phyloP scores from a whole-genome alignment of 2,329 filamentous ascomycete species.

The Talaromyces sp. region DNA sequence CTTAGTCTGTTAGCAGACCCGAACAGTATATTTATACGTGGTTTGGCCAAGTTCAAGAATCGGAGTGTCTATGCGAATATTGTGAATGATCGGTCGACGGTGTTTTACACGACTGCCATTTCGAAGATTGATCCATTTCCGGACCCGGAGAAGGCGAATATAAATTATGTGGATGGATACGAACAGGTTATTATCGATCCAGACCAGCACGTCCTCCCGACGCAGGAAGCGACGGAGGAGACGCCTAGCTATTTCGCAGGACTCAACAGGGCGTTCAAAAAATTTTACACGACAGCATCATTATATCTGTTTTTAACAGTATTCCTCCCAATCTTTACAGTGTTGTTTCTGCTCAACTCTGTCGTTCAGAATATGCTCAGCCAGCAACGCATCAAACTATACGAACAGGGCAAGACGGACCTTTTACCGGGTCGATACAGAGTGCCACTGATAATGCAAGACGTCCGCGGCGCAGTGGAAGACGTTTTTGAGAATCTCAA shows the following conservation, averaged over 20 bases:
- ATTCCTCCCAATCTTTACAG: conserved; percentile 70
- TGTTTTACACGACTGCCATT: conserved; percentile 80
- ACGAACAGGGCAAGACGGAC: conserved; percentile 68
- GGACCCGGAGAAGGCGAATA: conserved; percentile 62
- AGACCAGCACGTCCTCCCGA: conserved; percentile 23
- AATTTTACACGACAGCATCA: conserved; percentile 55
- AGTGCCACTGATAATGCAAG: conserved; percentile 71
- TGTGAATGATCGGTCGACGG: conserved; percentile 76
- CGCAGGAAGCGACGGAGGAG: conserved; percentile 22
- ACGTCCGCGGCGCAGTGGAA: conserved; percentile 72
- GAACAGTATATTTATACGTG: conserved; percentile 79
- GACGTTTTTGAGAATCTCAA: conserved; percentile 72
- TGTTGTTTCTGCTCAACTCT: conserved; percentile 71
- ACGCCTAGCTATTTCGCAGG: conserved; percentile 17
- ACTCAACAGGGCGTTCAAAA: conserved; percentile 33
- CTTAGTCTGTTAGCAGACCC: conserved; percentile 79
- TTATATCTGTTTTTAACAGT: conserved; percentile 63
- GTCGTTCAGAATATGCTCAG: conserved; percentile 74
- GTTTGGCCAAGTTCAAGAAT: conserved; percentile 70
- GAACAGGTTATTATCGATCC: conserved; percentile 70
- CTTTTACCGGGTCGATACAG: conserved; percentile 69
- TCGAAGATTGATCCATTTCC: conserved; percentile 73
- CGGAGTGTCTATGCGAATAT: conserved; percentile 82
- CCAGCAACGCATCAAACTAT: conserved; percentile 68
- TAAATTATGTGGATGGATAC: conserved; percentile 73